phyloP scores from a whole-genome alignment of 2,329 filamentous ascomycete genomes.

The Lithohypha guttulata region DNA sequence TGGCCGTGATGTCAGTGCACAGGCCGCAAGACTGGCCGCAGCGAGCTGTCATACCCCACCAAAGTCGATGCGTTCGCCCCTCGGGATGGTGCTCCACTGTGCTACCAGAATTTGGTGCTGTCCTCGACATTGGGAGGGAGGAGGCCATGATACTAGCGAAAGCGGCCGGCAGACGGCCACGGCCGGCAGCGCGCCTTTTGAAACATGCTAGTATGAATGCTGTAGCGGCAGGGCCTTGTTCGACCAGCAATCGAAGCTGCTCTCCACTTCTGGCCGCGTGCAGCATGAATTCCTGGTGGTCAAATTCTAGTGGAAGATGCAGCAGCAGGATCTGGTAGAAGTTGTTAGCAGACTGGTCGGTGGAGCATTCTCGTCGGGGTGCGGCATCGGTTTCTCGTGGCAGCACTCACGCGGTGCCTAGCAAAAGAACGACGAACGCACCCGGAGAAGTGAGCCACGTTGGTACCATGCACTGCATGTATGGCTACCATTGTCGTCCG shows the following conservation, averaged over 20 bases:
- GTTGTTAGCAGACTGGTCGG: conserved; percentile 1
- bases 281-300: background rate
- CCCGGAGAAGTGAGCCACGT: too few relatives aligned
- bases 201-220: conserved; percentile 1
- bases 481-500: too few relatives aligned
- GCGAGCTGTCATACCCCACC: conserved; percentile 2
- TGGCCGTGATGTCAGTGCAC: conserved; percentile 2
- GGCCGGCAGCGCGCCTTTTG: conserved; percentile 2
- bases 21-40: conserved; percentile 3
- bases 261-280: too few relatives aligned
- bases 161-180: conserved; percentile 3
- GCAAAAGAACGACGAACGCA: too few relatives aligned
- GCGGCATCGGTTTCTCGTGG: conserved; percentile 1
- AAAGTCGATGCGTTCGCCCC: conserved; percentile 1
- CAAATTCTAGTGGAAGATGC: conserved; percentile 3
- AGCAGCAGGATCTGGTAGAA: conserved; percentile 4
- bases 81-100: conserved; percentile 1
- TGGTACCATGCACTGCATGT: too few relatives aligned
- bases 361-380: conserved; percentile 1
- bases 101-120: conserved; percentile 3
- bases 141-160: conserved; percentile 2
- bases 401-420: conserved; percentile 2
- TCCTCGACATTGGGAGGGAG: conserved; percentile 3
- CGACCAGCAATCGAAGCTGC: conserved; percentile 3
- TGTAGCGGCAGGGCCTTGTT: conserved; percentile 2